Evolutionary conservation across 768 basidiomycete species (phyloP), one percentile per base, ranked within the genome.

Genomic region (Epithele typhae): DNA sequence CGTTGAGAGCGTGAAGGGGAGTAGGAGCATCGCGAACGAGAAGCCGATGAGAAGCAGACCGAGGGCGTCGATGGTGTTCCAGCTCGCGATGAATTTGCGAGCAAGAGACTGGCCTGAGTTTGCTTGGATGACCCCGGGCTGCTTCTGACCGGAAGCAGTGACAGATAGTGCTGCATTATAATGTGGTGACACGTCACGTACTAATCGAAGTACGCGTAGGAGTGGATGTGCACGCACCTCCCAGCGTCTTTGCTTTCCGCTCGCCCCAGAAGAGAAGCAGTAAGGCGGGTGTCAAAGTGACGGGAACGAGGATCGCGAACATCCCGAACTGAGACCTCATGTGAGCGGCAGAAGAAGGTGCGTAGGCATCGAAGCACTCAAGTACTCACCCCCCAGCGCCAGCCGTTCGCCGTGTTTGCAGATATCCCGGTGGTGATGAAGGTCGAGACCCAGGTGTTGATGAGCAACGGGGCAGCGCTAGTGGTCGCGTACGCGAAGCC

Each of bases 41-140:
- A 48, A 50, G 19, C 46, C 54, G 35, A 59, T 49, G 33, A 57
- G 46, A 22, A 57, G 27, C 11, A 59, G 34, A 4, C 58, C 58
- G 9, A 56, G 22, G 0, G 49, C 32, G 45, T 59, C 58, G 32
- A 53, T 59, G 22, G 52, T 48, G 39, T 45, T 25, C 11, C 40
- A 24, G 35, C 54, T 46, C 43, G 53, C 43, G 22, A 53, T 23
- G 21, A 46, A 40, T 10, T 18, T 14, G 6, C 12, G 4, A 5
- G 11, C 11, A n/a, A n/a, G 19, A 17, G 17, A 18, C 37, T 37
- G 17, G 17, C 21, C 17, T 19, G 17, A 11, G 6, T 17, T 37
- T 11, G 17, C 37, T 7, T 7, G 14, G 14, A 30, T 7, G 27
- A 7, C 27, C 14, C 17, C 17, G 17, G 15, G 17, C 17, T 37